Base-by-base conservation (phyloP, 1,284 basidiomycete genomes). In the Cutaneotrichosporon dermatis region DNA sequence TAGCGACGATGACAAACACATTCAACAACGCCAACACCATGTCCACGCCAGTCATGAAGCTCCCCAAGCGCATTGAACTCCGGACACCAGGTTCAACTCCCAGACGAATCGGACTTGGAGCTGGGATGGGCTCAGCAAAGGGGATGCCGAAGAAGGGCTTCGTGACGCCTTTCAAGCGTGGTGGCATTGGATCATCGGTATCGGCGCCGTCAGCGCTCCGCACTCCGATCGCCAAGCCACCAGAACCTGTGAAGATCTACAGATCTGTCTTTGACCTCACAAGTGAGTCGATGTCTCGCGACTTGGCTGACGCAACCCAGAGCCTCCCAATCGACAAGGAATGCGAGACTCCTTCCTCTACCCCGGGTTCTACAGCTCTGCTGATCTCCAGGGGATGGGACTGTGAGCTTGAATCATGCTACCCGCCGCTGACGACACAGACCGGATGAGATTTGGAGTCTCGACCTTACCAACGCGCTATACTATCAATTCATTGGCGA, bases 401-500 rank as follows among this genome's bases (percentile, higher is more conserved):
- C 81, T 90, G 89, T 90, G 69, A 66, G 86, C 77, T 44, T n/a
- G 51, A 1, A 8, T 6, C 34, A 11, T n/a, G 35, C 1, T 11
- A 4, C 5, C 6, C 12, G 43, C 25, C 25, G 7, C 57, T 36
- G 54, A 52, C 12, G 36, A 5, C 55, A 79, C 55, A 79, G 78
- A 6, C 76, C 77, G 1, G 61, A 66, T 10, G 86, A 86, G 64
- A 80, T 92, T 6, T 77, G 73, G 58, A 80, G 83, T 57, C 83
- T 91, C 51, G 84, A 82, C 12, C 83, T 84, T 0, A 70, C 77
- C 7, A 81, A 83, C 48, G 88, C 88, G 0, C 66, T 81, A 9
- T 84, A 83, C 68, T 90, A 90, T 70, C 78, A 82, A 34, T 92
- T 92, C 72, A 79, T 83, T 64, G 55, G 69, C 15, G 73, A 70